Evolutionary conservation across 495 filamentous ascomycete genomes (phyloP), one percentile per base, ranked within the genome.

Genomic region (Penicillium crystallinum): DNA sequence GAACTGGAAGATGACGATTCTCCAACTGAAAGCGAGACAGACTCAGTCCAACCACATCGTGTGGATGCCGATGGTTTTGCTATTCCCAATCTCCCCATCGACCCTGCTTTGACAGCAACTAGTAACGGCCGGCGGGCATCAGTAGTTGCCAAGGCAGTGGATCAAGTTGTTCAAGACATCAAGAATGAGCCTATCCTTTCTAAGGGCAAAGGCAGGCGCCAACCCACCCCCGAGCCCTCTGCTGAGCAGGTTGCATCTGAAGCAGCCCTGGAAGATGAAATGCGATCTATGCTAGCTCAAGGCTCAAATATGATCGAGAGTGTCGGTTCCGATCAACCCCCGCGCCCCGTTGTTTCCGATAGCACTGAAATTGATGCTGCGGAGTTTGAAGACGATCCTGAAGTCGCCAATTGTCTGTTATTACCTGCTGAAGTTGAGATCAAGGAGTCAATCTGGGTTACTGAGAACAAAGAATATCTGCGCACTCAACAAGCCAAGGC

Each of bases 361-460:
- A 71, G 53, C 46, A 68, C 77, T n/a, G 77, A 83, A 38, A 83
- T 91, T 33, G 78, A 74, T 54, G 83, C 83, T 23, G 72, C 81
- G 25, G 92, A 96, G 65, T 96, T 97, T 60, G 87, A 81, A 39
- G 63, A 65, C 4, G 81, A 95, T 57, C 87, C 87, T 0, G 93
- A 98, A 67, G 88, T 97, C 19, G 63, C 71, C 46, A 81, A 85
- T 55, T 95, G 90, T 67, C 64, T 87, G 35, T 79, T 97, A n/a
- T 73, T 75, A 0, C 76, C 81, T 6, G 74, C 74, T 2, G 92
- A 97, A 67, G 75, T 82, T 2, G 76, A 77, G 4, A 76, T 91
- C 55, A 96, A 96, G 62, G 90, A 95, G 65, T 76, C 78, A 38
- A 88, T 97, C 46, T 98, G 93, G 93, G 80, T 90, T n/a, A 87